Evolutionary conservation across 257 asterid genomes (phyloP).

Genomic region (Solanum piurae): DNA sequence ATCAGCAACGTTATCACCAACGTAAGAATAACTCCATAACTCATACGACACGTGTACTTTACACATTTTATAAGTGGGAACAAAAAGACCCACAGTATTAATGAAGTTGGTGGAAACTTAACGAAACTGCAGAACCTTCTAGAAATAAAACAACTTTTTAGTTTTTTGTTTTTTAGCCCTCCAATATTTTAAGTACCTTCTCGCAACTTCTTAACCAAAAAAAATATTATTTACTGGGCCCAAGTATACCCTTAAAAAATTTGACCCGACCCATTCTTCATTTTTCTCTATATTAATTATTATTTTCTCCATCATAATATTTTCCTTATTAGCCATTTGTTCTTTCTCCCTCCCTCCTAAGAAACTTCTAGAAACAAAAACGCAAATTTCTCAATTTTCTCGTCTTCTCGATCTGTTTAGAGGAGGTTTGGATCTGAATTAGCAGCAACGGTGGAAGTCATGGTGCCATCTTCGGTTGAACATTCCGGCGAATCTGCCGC

Average conservation of each 20-base stretch:
- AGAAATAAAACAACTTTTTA: not conserved
- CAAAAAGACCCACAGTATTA: not conserved
- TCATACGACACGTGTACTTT: not conserved
- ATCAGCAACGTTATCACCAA: not conserved
- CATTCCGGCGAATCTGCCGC: constrained; percentile 31
- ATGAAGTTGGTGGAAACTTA: not conserved
- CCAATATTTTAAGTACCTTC: not conserved
- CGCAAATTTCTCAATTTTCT: not conserved
- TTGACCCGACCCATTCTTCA: not conserved
- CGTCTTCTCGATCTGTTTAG: not conserved
- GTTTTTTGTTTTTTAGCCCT: not conserved
- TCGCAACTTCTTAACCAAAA: constrained; percentile 7
- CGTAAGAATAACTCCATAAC: not conserved
- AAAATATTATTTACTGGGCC: not conserved
- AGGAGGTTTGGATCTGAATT: constrained; percentile 3
- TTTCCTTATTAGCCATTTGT: not conserved
- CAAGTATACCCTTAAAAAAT: not conserved
- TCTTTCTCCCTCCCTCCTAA: not conserved
- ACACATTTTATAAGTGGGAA: not conserved
- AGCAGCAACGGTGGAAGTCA: not conserved
- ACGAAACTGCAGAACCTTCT: not conserved
- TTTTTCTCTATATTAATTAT: not conserved
- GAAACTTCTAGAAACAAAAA: constrained; percentile 23
- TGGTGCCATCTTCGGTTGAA: constrained; percentile 20
- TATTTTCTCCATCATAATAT: not conserved